Conservation (phyloP, 306 rosid genomes). For the Glycine soja region DNA sequence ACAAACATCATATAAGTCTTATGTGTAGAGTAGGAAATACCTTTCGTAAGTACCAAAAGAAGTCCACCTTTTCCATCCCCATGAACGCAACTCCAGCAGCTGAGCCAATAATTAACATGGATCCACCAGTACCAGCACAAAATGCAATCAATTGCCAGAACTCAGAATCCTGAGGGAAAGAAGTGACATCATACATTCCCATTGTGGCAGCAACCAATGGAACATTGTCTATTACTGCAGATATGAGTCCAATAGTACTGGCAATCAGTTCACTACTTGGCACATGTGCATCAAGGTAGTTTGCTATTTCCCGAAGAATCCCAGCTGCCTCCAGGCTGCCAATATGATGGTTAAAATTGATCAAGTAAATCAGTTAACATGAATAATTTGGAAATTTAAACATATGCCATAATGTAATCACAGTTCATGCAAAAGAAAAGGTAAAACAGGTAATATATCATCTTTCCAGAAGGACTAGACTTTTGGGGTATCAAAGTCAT, state of each 20-base stretch:
- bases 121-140: conserved; percentile 98
- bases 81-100: conserved; percentile 98
- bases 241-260: conserved; percentile 78
- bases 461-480: not conserved
- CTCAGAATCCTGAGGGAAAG: conserved; percentile 88
- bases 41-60: conserved; percentile 94
- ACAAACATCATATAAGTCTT: not conserved
- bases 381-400: not conserved
- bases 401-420: conserved; percentile 6
- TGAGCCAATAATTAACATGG: conserved; percentile 93
- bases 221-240: conserved; percentile 90
- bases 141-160: conserved; percentile 93
- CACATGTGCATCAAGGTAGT: conserved; percentile 82
- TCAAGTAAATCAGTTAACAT: conserved; percentile 20
- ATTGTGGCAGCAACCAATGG: conserved; percentile 93
- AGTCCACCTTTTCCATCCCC: conserved; percentile 99
- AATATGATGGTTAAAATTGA: conserved; percentile 25
- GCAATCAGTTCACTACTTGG: conserved; percentile 76
- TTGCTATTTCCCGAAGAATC: conserved; percentile 85
- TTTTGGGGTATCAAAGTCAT: no score
- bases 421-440: conserved; percentile 20
- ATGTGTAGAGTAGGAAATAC: conserved; percentile 47
- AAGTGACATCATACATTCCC: conserved; percentile 90
- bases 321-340: conserved; percentile 91
- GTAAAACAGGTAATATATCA: not conserved